phyloP scores from a whole-genome alignment of 345 rosid genomes.

The Viola odorata region DNA sequence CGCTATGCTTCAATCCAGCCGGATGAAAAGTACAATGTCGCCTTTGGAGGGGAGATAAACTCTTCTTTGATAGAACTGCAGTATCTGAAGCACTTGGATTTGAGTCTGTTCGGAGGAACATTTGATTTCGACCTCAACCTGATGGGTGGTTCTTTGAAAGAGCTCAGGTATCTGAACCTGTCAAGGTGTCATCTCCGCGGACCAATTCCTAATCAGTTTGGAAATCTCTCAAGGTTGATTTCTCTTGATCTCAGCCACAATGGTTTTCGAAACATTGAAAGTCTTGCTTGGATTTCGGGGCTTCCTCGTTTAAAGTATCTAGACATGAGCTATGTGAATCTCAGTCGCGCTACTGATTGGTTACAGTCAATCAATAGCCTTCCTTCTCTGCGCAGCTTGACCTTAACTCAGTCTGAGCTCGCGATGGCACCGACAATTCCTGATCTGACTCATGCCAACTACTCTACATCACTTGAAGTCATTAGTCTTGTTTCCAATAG shows the following conservation, averaged over 20 bases:
- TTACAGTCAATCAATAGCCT: not conserved
- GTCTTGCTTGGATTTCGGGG: not conserved
- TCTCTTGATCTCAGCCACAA: not conserved
- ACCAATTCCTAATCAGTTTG: not conserved
- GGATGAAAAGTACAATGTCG: not conserved
- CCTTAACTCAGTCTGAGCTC: too few species aligned
- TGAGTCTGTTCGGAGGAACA: not conserved
- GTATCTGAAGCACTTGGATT: not conserved
- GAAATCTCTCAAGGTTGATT: constrained; percentile 1
- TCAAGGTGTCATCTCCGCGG: not conserved
- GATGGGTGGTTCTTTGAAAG: not conserved
- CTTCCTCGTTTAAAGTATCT: not conserved
- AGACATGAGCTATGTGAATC: not conserved
- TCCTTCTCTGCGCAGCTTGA: too few species aligned
- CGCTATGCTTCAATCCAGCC: not conserved
- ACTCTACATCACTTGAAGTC: not conserved
- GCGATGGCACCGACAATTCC: not conserved
- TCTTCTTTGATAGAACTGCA: not conserved
- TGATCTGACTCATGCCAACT: not conserved
- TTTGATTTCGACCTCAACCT: not conserved
- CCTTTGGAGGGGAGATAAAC: not conserved
- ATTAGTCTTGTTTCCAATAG: not conserved
- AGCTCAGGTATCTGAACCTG: not conserved
- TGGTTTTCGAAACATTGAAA: not conserved
- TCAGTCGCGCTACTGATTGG: not conserved